Base-by-base conservation (phyloP, 2,329 filamentous ascomycete species). In the Hymenoscyphus albidus region DNA sequence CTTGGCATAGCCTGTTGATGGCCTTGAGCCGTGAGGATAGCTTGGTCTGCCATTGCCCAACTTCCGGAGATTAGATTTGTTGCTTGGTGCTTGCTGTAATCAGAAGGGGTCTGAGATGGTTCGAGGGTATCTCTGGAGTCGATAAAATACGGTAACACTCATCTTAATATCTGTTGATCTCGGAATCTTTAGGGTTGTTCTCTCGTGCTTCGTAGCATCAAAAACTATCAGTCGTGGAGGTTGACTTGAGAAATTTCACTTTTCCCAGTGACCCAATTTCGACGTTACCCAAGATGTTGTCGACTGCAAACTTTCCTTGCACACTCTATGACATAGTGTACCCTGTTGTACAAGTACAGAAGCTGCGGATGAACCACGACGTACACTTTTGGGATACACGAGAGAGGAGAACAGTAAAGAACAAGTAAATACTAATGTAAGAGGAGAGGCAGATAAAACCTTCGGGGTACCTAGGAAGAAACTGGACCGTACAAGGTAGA, bases 1-100 rank as follows among this genome's bases (percentile, higher is more conserved):
- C 68, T 64, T 2, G 69, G 71, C 13, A 73, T 61, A 1, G 58
- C 44, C 2, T 58, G 35, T 32, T 60, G 42, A 16, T 64, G 62
- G 12, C 58, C 62, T 42, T 64, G 58, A 27, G 62, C 62, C 27
- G 42, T 40, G n/a, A 64, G 44, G 38, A 64, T 61, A 22, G 58
- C 62, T 16, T 61, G 40, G 54, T 64, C 62, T 22, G 48, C 48
- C 48, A 54, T 54, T 22, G 18, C 18, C 18, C n/a, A 14, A 27
- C 5, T 12, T 18, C 7, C 48, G 18, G 48, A 13, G 12, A 18
- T 51, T 51, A 18, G 6, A 13, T 10, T 54, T 54, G 48, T 27
- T 54, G 48, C 22, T 54, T 54, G 48, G 22, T 54, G 35, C 35
- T 35, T 35, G 35, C 35, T 7, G 35, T 35, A 7, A 35, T 4